A percentile compares a stretch with the other conserved stretches of the same genome.
Evolutionary conservation across 2,329 filamentous ascomycete genomes (phyloP).

Genomic region (Biscogniauxia marginata): DNA sequence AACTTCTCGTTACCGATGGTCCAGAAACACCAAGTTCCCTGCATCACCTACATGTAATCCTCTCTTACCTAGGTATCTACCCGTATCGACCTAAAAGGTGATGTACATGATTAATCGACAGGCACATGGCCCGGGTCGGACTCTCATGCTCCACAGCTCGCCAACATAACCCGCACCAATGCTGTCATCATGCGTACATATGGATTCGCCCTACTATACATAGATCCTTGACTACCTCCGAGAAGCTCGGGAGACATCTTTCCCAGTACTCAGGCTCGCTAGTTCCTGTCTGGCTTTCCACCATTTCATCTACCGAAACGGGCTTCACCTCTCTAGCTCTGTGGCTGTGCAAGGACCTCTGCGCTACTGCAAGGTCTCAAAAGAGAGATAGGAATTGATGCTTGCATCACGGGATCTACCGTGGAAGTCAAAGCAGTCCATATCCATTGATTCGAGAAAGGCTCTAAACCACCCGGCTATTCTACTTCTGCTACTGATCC

Average conservation of each 20-base stretch:
- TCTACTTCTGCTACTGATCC: background rate
- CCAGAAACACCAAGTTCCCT: too few species aligned
- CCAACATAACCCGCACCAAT: background rate
- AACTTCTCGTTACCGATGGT: background rate
- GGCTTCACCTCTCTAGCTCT: background rate
- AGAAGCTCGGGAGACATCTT: too few species aligned
- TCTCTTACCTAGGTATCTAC: background rate
- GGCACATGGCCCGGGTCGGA: background rate
- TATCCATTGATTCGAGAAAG: background rate
- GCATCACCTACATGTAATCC: too few species aligned
- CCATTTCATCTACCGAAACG: background rate
- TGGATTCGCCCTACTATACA: background rate
- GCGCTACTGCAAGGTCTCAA: constrained; percentile 16
- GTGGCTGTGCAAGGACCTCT: constrained; percentile 18
- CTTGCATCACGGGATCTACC: constrained; percentile 3
- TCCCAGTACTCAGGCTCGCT: too few species aligned
- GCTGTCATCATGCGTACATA: background rate
- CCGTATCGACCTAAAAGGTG: too few species aligned
- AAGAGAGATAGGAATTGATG: constrained; percentile 9
- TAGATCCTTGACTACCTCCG: background rate
- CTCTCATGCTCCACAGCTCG: background rate
- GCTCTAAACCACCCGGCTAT: background rate
- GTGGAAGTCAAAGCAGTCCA: background rate
- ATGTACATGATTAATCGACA: background rate
- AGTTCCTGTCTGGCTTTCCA: background rate